Evolutionary conservation across 805 yeast species (phyloP), one percentile per base, ranked within the genome.

Genomic region (Kodamaea leandrae): DNA sequence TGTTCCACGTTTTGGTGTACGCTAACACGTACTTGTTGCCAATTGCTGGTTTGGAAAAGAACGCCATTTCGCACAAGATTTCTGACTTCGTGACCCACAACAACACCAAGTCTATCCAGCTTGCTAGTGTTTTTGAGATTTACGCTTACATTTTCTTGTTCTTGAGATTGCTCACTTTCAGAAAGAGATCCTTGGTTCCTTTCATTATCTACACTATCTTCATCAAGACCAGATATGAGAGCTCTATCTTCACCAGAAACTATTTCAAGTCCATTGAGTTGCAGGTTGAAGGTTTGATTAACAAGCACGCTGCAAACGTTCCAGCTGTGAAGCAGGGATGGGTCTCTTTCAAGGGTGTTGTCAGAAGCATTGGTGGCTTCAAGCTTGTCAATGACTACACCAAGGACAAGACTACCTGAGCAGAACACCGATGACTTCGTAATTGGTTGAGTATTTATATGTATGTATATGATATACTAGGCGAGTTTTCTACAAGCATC

Each of bases 1-100:
- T 81, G 14, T 89, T 91, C 78, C 97, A 90, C 60, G 80, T 79
- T 8, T 68, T 89, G 54, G 81, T 83, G 14, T 91, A 86, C 66
- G 49, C 76, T 41, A 78, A 83, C 51, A 72, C 79, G 30, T 75
- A 72, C 48, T 49, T 91, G 42, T 68, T 90, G 39, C 96, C 97
- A 28, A 68, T 77, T 4, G 55, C 61, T 30, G 63, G 80, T 17
- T 73, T 75, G 41, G 46, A 47, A 33, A 58, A 52, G 41, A 48
- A 57, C 43, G 57, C 49, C 30, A 54, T 46, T 52, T 66, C 55
- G 42, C 67, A 50, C 73, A 80, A 48, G 68, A 57, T 69, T 30
- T 60, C 60, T 26, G 51, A 54, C 32, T 66, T 69, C 40, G 61
- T 68, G 29, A 51, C 57, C 26, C 50, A 54, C 39, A 62, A 66